Base-by-base conservation (phyloP, 345 rosid species). In the Citrus inodora region DNA sequence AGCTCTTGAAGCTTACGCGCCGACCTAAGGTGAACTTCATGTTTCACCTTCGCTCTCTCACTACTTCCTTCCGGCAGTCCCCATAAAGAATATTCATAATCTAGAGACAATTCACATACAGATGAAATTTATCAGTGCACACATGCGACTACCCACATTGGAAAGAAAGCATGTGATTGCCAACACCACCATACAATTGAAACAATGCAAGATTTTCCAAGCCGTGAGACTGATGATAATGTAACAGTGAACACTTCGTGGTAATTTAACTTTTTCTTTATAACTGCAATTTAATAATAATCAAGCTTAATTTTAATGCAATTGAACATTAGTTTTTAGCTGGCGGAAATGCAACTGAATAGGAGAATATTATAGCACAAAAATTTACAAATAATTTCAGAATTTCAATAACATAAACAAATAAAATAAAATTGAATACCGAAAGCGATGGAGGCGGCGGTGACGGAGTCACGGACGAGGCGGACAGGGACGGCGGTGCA, bases 11-110 rank as follows among this genome's bases (percentile, higher is more conserved):
- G 98, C 90, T 94, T 94, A 6, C 55, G 86, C 0, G 99, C 98
- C 9, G 98, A 96, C 81, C 98, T 88, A 67, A 91, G 86, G 82
- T 96, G 98, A 82, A 97, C 99, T 86, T 94, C 97, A 76, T 92
- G 97, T 80, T 92, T 93, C 55, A 86, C 86, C 79, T 78, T 90
- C 38, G 53, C 80, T 79, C 90, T 88, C 89, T 90, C 99, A 13
- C 28, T 87, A 81, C 94, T 92, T 82, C 92, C 98, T 80, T 92
- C 99, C 7, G 92, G 87, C 67, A 96, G 82, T 75, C 99, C 98
- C 90, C 76, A 74, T 73, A 96, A 84, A 3, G 99, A 96, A 69
- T 90, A 90, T 69, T 92, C 90, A 81, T 94, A 96, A 88, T 94
- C 99, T 94, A 86, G 66, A 33, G 56, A 76, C 69, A 76, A 67